Base-by-base conservation (phyloP, 768 basidiomycete species). In the Pisolithus orientalis region DNA sequence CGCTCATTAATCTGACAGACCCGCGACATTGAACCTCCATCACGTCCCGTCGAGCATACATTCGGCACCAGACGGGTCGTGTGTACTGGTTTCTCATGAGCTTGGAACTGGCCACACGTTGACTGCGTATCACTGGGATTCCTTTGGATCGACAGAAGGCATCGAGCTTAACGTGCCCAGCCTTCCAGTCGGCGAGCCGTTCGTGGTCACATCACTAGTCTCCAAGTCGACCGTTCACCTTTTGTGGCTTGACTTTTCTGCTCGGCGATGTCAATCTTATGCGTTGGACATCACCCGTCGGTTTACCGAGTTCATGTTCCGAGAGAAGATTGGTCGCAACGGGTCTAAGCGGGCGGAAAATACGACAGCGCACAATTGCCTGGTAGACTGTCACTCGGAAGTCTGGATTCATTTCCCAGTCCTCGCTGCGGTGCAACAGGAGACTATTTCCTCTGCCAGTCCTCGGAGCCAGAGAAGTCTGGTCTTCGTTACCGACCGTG, bases 361-460 rank as follows among this genome's bases (percentile, higher is more conserved):
- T 17, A 38, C 45, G n/a, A 71, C 72, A 5, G 51, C 57, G 7
- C 70, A 79, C 56, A 81, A 79, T 52, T 71, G 63, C 32, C 61
- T 81, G 21, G 60, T 80, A 13, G 75, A 79, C 53, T 79, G 77
- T 49, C 73, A 77, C 52, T 61, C 67, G 0, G 78, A 79, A 39
- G 75, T 79, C 13, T 80, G 80, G 80, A 77, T 70, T 8, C 72
- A 78, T 6, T 81, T 79, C 57, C 80, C 80, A 1, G 78, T 81
- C 5, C 57, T 76, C 9, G 67, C 78, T 10, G 77, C 78, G 0
- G 68, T 81, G 24, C 65, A 69, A 37, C 68, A 74, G 3, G 63
- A 69, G n/a, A 75, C 73, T 0, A 63, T 72, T 39, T 59, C 63
- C 2, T 65, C 66, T 1, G 66, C 68, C 6, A 57, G 55, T 17